These are phyloP conservation scores for Jacaranda mimosifolia DNA, from an alignment of 257 asterid genomes.

Conservation along the genomic window DNA sequence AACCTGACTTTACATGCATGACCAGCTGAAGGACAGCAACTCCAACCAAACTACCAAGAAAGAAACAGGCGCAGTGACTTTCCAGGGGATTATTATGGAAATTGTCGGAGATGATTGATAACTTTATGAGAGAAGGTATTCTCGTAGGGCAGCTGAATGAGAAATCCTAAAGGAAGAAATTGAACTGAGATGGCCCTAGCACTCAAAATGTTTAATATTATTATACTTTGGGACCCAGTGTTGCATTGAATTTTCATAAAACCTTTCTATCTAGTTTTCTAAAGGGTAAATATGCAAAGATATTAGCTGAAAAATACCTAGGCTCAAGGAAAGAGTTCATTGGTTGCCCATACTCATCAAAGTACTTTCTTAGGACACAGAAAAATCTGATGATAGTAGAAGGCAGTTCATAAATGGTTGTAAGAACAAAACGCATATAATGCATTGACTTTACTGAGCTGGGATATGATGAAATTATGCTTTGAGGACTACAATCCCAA, in stretches of 20 bases:
- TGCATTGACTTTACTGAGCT: not conserved
- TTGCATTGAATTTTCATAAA: not conserved
- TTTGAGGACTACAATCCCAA: constrained; percentile 4
- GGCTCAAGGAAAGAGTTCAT: constrained; percentile 7
- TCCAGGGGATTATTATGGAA: not conserved
- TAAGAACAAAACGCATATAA: not conserved
- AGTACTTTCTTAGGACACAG: not conserved
- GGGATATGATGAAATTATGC: constrained; percentile 19
- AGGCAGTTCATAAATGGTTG: not conserved
- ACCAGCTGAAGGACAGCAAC: not conserved
- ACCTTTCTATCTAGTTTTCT: constrained; percentile 19
- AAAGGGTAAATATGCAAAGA: constrained; percentile 15
- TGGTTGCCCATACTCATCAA: not conserved
- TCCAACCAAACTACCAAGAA: not conserved
- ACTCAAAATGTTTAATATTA: too few species aligned
- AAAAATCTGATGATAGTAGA: not conserved
- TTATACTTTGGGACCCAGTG: not conserved
- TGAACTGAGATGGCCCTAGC: too few species aligned
- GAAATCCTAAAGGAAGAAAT: too few species aligned
- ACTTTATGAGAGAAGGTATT: too few species aligned
- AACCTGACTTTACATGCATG: not conserved
- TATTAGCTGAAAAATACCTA: not conserved
- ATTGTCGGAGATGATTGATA: too few species aligned
- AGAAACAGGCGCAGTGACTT: not conserved
- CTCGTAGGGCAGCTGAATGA: too few species aligned